Conservation (phyloP, 306 rosid genomes). For the Arachis hypogaea region DNA sequence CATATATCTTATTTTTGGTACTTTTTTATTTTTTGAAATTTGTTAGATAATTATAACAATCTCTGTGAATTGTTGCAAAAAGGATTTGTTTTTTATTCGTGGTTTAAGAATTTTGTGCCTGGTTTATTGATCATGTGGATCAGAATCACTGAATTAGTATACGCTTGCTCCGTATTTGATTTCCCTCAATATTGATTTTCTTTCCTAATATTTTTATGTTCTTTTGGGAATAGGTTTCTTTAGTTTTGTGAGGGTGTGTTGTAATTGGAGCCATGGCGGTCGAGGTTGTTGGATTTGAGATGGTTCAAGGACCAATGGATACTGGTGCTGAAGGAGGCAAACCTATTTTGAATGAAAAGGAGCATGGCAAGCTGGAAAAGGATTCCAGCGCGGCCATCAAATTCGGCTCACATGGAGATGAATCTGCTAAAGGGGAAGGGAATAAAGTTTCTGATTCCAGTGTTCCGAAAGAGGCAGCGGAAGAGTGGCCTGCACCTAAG, state of each 20-base stretch:
- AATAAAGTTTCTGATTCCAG: constrained; percentile 51
- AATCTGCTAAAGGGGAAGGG: constrained; percentile 60
- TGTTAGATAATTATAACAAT: not conserved
- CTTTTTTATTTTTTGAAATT: not conserved
- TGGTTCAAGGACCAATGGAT: constrained; percentile 71
- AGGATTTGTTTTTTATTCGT: not conserved
- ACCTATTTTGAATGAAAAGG: constrained; percentile 53
- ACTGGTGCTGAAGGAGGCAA: constrained; percentile 50
- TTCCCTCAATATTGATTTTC: not conserved
- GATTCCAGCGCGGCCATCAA: constrained; percentile 61
- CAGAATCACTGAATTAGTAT: constrained; percentile 28
- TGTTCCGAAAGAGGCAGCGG: constrained; percentile 70
- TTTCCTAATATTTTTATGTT: not conserved
- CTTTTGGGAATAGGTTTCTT: constrained; percentile 46
- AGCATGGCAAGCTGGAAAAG: constrained; percentile 62
- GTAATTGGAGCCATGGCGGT: constrained; percentile 68
- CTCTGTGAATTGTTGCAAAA: not conserved
- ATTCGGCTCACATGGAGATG: constrained; percentile 89
- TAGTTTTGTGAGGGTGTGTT: constrained; percentile 47
- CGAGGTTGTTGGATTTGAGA: constrained; percentile 88
- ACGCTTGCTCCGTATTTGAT: not conserved
- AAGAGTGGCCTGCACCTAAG: constrained; percentile 97
- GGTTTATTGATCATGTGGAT: constrained; percentile 22
- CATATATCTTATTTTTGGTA: not conserved
- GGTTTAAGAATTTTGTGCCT: constrained; percentile 17